Evolutionary conservation across 2,329 filamentous ascomycete species (phyloP), one percentile per base, ranked within the genome.

Genomic region (Neurospora crassa): DNA sequence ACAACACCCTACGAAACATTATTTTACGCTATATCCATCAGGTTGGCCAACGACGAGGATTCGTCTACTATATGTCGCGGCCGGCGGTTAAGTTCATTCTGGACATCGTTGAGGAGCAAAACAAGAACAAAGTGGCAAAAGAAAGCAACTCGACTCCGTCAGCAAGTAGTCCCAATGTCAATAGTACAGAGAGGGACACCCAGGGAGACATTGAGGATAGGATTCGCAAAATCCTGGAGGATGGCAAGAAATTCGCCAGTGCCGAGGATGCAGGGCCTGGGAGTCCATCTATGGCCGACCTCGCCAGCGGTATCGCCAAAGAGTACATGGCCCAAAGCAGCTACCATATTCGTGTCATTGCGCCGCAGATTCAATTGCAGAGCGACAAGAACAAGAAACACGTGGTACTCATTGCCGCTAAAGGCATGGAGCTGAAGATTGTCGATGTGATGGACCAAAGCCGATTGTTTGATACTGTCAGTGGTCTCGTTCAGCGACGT

Each of bases 381-480:
- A 98, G 96, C 79, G 96, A 99, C 78, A 98, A 97, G 85, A 98
- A 99, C 80, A 91, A 91, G 73, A 97, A 97, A 80, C 92, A 97
- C 71, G 96, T 96, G n/a, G 92, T 97, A 5, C 85, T 99, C n/a
- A 90, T 98, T 67, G 96, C 95, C 3, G 94, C 94, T 40, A 98
- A 98, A 81, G 93, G 94, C 70, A 99, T 99, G 94, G 94, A 98
- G 80, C 88, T 98, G 71, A 98, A 98, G 83, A 92, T 99, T 12
- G 89, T 99, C 24, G 95, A 97, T 75, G 95, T 99, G 77, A 97
- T 98, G 92, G 96, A 99, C 82, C 97, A 97, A 81, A 91, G 94
- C 77, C 89, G 96, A 73, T 89, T 98, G 71, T 94, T 90, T 68
- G 96, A 99, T 79, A 91, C 92, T 76, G 94, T 99, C 77, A 97